Conservation (phyloP, 768 basidiomycete genomes). For the Suillus cothurnatus region DNA sequence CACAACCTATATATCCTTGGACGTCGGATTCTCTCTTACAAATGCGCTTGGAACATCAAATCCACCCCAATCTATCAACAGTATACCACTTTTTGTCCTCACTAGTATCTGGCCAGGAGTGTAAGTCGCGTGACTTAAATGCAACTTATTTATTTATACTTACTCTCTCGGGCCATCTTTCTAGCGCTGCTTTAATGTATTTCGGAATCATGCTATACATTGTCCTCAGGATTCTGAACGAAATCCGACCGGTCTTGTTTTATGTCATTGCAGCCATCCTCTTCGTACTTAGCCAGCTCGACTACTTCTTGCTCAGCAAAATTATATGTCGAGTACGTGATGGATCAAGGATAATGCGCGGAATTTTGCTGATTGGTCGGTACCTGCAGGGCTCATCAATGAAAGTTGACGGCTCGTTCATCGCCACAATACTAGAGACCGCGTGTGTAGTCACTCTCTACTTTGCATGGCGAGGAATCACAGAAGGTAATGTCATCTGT, state of each 20-base stretch:
- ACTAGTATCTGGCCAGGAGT: conserved; percentile 78
- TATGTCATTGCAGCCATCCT: conserved; percentile 74
- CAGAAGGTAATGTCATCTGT: conserved; percentile 65
- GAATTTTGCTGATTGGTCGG: conserved; percentile 13
- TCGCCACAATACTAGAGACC: conserved; percentile 85
- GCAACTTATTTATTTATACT: neutral
- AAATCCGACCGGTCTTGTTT: conserved; percentile 78
- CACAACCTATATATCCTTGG: conserved; percentile 84
- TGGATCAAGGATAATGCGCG: conserved; percentile 21
- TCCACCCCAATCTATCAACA: conserved; percentile 58
- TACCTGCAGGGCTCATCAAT: conserved; percentile 54
- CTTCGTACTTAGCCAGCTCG: conserved; percentile 81
- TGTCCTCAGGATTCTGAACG: conserved; percentile 73
- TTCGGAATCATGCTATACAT: conserved; percentile 79
- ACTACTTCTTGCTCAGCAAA: conserved; percentile 78
- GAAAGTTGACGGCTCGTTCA: conserved; percentile 84
- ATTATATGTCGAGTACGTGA: conserved; percentile 69
- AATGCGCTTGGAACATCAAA: conserved; percentile 57
- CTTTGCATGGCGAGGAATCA: conserved; percentile 85
- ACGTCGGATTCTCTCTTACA: conserved; percentile 73
- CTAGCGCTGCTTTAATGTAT: conserved; percentile 68
- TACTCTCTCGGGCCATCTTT: conserved; percentile 10
- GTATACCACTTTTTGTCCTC: conserved; percentile 79
- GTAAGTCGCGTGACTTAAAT: conserved; percentile 43
- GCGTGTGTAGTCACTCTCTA: conserved; percentile 68